Evolutionary conservation across 768 basidiomycete genomes (phyloP).

Genomic region (Tephrocybe sp.): DNA sequence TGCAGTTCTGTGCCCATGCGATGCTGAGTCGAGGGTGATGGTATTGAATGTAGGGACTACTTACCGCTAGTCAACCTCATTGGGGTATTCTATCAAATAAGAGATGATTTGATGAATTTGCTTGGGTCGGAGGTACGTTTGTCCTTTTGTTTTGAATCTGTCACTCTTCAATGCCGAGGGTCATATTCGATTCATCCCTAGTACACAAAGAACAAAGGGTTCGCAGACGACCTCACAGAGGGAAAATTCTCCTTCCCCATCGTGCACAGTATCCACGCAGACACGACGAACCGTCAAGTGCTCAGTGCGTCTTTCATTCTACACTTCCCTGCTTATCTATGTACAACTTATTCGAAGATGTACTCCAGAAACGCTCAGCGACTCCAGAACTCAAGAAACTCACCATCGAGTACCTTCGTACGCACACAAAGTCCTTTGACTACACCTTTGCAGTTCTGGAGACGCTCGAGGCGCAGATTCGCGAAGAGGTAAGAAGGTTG

Average conservation of each 20-base stretch:
- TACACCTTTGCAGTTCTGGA: constrained; percentile 77
- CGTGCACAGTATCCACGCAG: constrained; percentile 84
- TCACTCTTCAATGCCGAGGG: too few species aligned
- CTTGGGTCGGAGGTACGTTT: constrained; percentile 73
- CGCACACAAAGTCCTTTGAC: constrained; percentile 80
- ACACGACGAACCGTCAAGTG: constrained; percentile 75
- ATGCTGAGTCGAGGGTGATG: background rate
- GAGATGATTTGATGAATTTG: constrained; percentile 97
- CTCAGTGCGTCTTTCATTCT: constrained; percentile 62
- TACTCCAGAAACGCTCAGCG: constrained; percentile 85
- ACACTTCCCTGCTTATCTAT: background rate
- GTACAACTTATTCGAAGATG: constrained; percentile 46
- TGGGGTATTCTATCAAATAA: constrained; percentile 93
- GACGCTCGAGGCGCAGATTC: constrained; percentile 66
- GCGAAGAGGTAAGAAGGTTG: constrained; percentile 65
- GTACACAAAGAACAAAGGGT: constrained; percentile 86
- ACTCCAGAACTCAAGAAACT: constrained; percentile 81
- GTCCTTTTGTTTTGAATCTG: too few species aligned
- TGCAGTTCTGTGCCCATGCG: too few species aligned
- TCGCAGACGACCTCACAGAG: constrained; percentile 92
- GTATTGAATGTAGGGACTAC: constrained; percentile 78
- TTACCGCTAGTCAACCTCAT: constrained; percentile 92
- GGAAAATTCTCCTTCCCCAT: constrained; percentile 98
- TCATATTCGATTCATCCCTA: too few species aligned
- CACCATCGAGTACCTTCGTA: constrained; percentile 74